Base-by-base conservation (phyloP, 805 yeast genomes). In the Starmera caribaea region DNA sequence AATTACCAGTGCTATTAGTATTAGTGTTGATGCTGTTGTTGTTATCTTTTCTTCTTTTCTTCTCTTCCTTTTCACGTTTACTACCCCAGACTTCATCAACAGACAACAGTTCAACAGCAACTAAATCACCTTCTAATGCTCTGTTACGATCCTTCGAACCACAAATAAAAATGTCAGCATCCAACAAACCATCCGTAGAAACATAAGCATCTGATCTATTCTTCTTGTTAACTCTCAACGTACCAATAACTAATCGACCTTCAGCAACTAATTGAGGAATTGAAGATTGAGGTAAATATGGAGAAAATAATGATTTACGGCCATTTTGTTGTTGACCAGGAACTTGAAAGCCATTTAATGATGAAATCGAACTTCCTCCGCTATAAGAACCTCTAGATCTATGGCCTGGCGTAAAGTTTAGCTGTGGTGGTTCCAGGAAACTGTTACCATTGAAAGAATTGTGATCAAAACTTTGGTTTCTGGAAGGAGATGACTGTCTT, bases 1-100 rank as follows among this genome's bases (percentile, higher is more conserved):
- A 42, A 35, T 53, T 58, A 37, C 74, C 55, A 30, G 68, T 72
- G 40, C 66, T 46, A 3, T 51, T 41, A 6, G 55, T 49, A 8
- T 62, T 47, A 42, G 67, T 54, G 27, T 69, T 53, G 26, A 69
- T 40, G 32, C 63, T 52, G 46, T 66, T 61, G 21, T 41, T 28
- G 63, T 64, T 70, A 53, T 79, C 85, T 49, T 88, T 82, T 60
- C 97, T 76, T 64, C 95, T 78, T 64, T 92, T 92, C 63, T 92
- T 92, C 53, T 92, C 97, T 58, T 92, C 98, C 57, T 92, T 92
- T 61, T 92, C 98, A 55, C 87, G 81, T 60, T 90, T 92, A 17
- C 95, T 81, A 28, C 78, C 87, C 98, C 98, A 92, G 28, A 92
- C 98, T 56, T 92, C 98, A 60, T 92, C 97, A 32, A 92, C 98